Conservation (phyloP, 768 basidiomycete species). For the Tulasnella sp. region DNA sequence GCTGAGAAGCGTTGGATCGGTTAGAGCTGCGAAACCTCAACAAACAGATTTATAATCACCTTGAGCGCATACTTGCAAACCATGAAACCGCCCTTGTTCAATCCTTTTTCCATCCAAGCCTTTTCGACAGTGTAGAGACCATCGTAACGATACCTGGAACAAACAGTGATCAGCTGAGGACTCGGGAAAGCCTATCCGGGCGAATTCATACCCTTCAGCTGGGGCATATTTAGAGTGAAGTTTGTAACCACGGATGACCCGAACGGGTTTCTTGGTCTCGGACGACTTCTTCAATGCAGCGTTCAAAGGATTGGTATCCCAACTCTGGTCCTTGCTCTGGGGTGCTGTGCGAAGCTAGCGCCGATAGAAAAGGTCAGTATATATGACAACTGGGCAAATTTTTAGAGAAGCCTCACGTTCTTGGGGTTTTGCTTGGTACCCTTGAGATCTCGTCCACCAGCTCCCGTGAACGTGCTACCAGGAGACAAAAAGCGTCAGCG, state of each 20-base stretch:
- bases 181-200: background rate
- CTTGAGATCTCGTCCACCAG: slow-evolving; percentile 80
- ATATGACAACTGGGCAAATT: background rate
- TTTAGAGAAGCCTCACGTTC: slow-evolving; percentile 53
- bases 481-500: slow-evolving; percentile 33
- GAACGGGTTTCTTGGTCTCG: slow-evolving; percentile 76
- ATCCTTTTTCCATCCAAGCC: slow-evolving; percentile 73
- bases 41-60: slow-evolving; percentile 43
- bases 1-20: slow-evolving; percentile 40
- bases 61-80: slow-evolving; percentile 87
- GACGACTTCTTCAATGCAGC: slow-evolving; percentile 67
- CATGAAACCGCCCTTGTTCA: slow-evolving; percentile 62
- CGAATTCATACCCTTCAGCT: slow-evolving; percentile 56
- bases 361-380: background rate
- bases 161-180: background rate
- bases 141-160: slow-evolving; percentile 77
- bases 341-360: slow-evolving; percentile 81
- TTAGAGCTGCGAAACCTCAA: background rate
- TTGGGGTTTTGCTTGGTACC: slow-evolving; percentile 80
- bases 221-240: slow-evolving; percentile 70
- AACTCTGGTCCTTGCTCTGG: slow-evolving; percentile 79
- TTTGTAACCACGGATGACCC: slow-evolving; percentile 86
- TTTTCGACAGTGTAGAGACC: slow-evolving; percentile 79
- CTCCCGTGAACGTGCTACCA: slow-evolving; percentile 36
- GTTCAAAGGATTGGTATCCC: slow-evolving; percentile 66